phyloP scores from a whole-genome alignment of 1,284 basidiomycete genomes.

The Tilletia indica region DNA sequence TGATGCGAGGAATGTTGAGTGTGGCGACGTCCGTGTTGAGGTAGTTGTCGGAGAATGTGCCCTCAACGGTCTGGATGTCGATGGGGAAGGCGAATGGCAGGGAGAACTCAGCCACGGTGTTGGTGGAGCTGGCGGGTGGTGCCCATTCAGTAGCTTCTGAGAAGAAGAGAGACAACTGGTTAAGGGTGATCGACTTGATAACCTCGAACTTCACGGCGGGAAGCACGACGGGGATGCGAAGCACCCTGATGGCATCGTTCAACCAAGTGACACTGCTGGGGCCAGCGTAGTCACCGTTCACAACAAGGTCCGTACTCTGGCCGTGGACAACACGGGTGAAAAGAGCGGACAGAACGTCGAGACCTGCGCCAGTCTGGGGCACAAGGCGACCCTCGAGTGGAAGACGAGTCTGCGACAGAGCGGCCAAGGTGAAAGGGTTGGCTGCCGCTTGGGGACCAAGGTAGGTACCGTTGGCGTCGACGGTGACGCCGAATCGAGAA shows the following conservation, averaged over 20 bases:
- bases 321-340: conserved; percentile 76
- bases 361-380: conserved; percentile 64
- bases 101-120: conserved; percentile 67
- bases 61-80: conserved; percentile 66
- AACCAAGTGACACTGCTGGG: conserved; percentile 69
- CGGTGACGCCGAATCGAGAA: conserved; percentile 66
- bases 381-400: conserved; percentile 68
- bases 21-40: conserved; percentile 66
- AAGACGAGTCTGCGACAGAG: conserved; percentile 63
- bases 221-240: conserved; percentile 66
- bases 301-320: conserved; percentile 65
- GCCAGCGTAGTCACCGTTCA: conserved; percentile 68
- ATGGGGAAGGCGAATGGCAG: conserved; percentile 72
- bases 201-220: conserved; percentile 69
- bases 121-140: conserved; percentile 66
- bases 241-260: conserved; percentile 70
- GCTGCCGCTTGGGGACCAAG: conserved; percentile 66
- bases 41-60: conserved; percentile 66
- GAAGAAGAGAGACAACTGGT: conserved; percentile 68
- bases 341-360: conserved; percentile 66
- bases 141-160: conserved; percentile 60
- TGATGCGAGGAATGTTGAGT: conserved; percentile 66
- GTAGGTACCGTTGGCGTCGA: conserved; percentile 63
- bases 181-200: conserved; percentile 68
- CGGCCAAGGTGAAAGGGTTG: conserved; percentile 63